These are phyloP conservation scores for Puccinia hordei DNA, from an alignment of 1,284 basidiomycete species.

Conservation along the genomic window DNA sequence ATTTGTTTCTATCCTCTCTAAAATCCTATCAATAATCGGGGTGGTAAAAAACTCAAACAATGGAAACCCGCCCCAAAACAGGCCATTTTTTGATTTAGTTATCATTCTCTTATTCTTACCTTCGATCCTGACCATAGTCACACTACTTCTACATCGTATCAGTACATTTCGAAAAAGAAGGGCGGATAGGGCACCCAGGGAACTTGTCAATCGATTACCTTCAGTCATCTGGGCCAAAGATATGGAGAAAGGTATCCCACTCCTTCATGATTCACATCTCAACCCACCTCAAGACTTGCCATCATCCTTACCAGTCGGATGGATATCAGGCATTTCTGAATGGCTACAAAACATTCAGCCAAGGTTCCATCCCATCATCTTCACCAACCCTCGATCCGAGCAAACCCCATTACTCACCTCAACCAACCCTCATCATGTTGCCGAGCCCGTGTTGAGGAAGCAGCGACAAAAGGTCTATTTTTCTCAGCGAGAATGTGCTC, in stretches of 20 bases:
- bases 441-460: slow-evolving; percentile 24
- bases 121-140: slow-evolving; percentile 75
- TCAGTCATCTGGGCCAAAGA: slow-evolving; percentile 76
- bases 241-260: slow-evolving; percentile 70
- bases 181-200: slow-evolving; percentile 76
- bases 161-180: slow-evolving; percentile 73
- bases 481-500: slow-evolving; percentile 71
- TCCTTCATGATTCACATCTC: neutral
- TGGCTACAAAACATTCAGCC: slow-evolving; percentile 17
- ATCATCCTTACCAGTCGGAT: slow-evolving; percentile 41
- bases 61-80: slow-evolving; percentile 1
- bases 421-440: slow-evolving; percentile 3
- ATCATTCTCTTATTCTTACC: slow-evolving; percentile 77
- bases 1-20: neutral
- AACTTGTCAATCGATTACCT: slow-evolving; percentile 72
- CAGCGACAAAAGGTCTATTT: slow-evolving; percentile 48
- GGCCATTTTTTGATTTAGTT: slow-evolving; percentile 62
- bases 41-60: too few relatives aligned
- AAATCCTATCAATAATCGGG: too few relatives aligned
- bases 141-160: slow-evolving; percentile 75
- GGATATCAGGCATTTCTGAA: neutral
- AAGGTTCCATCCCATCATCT: slow-evolving; percentile 53
- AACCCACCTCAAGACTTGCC: slow-evolving; percentile 54
- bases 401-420: slow-evolving; percentile 12
- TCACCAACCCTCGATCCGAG: slow-evolving; percentile 29